Evolutionary conservation across 2,329 filamentous ascomycete genomes (phyloP).

Genomic region (Colletotrichum liriopes): DNA sequence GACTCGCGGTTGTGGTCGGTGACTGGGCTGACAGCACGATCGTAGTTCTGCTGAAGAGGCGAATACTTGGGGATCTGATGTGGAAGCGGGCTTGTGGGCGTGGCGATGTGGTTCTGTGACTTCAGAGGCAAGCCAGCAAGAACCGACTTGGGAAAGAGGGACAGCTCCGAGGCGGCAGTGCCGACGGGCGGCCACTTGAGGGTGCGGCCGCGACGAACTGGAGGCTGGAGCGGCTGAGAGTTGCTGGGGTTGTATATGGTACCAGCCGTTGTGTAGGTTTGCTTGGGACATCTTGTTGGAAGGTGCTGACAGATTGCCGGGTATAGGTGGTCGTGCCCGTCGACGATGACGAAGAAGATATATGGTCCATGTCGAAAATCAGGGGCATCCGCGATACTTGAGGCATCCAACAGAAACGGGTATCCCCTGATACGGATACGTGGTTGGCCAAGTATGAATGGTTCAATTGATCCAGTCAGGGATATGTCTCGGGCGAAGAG

Average conservation of each 20-base stretch:
- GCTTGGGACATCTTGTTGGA: constrained; percentile 46
- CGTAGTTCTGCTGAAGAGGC: constrained; percentile 69
- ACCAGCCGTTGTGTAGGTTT: constrained; percentile 71
- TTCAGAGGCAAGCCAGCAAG: constrained; percentile 55
- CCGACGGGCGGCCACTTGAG: constrained; percentile 57
- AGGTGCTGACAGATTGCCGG: constrained; percentile 36
- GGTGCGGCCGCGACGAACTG: constrained; percentile 65
- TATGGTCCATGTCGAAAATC: constrained; percentile 51
- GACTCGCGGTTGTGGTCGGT: constrained; percentile 28
- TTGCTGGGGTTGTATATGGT: constrained; percentile 68
- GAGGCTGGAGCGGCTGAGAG: constrained; percentile 64
- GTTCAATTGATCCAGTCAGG: constrained; percentile 30
- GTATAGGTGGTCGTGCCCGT: constrained; percentile 25
- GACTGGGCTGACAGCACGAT: constrained; percentile 64
- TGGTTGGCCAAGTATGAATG: constrained; percentile 31
- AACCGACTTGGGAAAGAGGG: constrained; percentile 55
- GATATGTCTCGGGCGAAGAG: constrained; percentile 14
- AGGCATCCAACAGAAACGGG: constrained; percentile 22
- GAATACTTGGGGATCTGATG: constrained; percentile 58
- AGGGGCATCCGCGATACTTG: constrained; percentile 27
- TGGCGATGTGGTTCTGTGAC: constrained; percentile 45
- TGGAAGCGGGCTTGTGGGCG: constrained; percentile 43
- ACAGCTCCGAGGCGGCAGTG: constrained; percentile 49
- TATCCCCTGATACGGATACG: constrained; percentile 34
- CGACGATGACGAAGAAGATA: constrained; percentile 46